A percentile compares a stretch with the other conserved stretches of the same genome.
Evolutionary conservation across 176 grass and related monocot species (phyloP).

Genomic region (Triticum monococcum): DNA sequence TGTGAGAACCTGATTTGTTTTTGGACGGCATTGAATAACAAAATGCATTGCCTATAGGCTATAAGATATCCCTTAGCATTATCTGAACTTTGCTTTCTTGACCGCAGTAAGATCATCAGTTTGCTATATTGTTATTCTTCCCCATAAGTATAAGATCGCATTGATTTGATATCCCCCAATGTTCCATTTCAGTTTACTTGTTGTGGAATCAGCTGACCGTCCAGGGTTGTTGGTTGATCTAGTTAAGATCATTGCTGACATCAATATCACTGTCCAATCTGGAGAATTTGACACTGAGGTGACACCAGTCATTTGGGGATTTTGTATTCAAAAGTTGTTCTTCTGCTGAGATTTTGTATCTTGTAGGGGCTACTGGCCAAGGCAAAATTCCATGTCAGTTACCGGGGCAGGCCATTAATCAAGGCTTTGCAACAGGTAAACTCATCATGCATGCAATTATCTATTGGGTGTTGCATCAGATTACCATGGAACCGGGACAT

Average conservation of each 20-base stretch:
- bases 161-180: conserved; percentile 18
- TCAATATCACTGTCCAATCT: conserved; percentile 80
- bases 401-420: conserved; percentile 63
- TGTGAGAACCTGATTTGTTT: not conserved
- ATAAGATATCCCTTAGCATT: not conserved
- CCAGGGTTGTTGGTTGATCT: conserved; percentile 92
- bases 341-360: conserved; percentile 27
- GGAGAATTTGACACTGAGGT: conserved; percentile 99
- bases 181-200: conserved; percentile 69
- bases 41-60: not conserved
- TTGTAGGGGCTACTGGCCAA: conserved; percentile 85
- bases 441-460: conserved; percentile 9
- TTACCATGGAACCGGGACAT: not conserved
- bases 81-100: not conserved
- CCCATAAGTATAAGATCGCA: not conserved
- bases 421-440: conserved; percentile 71
- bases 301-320: not conserved
- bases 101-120: not conserved
- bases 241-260: conserved; percentile 86
- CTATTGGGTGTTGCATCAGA: not conserved
- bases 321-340: conserved; percentile 6
- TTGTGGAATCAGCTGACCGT: conserved; percentile 86
- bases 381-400: conserved; percentile 98
- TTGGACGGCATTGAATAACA: conserved; percentile 4
- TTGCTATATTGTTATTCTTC: conserved; percentile 8